phyloP scores from a whole-genome alignment of 306 rosid species.

The Phaseolus lunatus region DNA sequence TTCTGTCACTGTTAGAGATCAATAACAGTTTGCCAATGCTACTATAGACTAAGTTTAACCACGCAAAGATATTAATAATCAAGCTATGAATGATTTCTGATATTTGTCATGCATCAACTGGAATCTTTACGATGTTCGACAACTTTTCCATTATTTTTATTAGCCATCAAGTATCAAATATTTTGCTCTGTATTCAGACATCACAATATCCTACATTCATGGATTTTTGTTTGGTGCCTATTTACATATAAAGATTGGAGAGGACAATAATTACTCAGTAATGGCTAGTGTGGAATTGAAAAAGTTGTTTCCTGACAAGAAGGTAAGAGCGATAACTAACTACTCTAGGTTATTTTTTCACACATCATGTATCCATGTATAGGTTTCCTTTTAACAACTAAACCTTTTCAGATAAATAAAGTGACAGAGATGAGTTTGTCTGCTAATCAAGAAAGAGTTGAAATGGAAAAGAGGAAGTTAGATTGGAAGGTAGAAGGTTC shows the following conservation, averaged over 20 bases:
- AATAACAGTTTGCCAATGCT: background rate
- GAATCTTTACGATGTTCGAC: background rate
- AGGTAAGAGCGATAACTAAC: conserved; percentile 56
- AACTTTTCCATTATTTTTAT: background rate
- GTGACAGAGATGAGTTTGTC: conserved; percentile 82
- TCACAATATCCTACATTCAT: conserved; percentile 23
- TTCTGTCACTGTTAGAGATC: conserved; percentile 19
- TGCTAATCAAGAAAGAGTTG: conserved; percentile 83
- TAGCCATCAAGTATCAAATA: background rate
- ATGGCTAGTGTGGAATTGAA: conserved; percentile 72
- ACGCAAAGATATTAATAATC: background rate
- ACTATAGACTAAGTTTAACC: background rate
- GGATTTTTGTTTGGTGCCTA: conserved; percentile 41
- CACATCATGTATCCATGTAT: background rate
- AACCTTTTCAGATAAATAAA: conserved; percentile 63
- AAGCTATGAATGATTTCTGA: conserved; percentile 20
- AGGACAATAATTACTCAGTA: conserved; percentile 79
- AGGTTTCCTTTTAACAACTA: conserved; percentile 17
- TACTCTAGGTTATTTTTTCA: conserved; percentile 5
- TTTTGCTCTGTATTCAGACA: conserved; percentile 11
- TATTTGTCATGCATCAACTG: conserved; percentile 30
- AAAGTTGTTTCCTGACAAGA: conserved; percentile 73
- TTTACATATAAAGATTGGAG: conserved; percentile 63
- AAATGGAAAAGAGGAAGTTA: conserved; percentile 76
- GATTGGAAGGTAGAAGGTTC: conserved; percentile 76